Evolutionary conservation across 208 protist species (phyloP).

Genomic region (Naegleria gruberi): DNA sequence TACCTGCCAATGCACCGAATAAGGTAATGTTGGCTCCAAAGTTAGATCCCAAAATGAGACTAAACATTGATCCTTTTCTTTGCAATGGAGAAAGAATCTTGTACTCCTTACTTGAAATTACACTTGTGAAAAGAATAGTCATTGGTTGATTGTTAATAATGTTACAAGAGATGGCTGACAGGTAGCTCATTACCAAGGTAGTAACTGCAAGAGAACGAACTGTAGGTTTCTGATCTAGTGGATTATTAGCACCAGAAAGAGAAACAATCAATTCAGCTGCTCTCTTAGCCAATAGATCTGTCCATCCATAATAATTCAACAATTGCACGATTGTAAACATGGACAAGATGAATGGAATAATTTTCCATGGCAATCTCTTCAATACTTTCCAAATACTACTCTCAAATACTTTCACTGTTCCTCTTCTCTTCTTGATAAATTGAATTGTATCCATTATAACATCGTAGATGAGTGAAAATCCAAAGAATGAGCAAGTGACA

Average conservation of each 20-base stretch:
- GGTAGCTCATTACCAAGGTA: not conserved
- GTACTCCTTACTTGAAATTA: conserved; percentile 25
- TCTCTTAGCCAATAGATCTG: conserved; percentile 20
- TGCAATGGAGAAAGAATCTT: not conserved
- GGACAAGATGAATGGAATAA: conserved; percentile 32
- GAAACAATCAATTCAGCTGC: not conserved
- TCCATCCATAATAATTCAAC: conserved; percentile 28
- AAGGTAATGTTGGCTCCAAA: conserved; percentile 37
- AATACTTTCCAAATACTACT: conserved; percentile 20
- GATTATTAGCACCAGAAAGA: not conserved
- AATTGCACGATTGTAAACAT: conserved; percentile 37
- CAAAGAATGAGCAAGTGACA: not conserved
- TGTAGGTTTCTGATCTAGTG: not conserved
- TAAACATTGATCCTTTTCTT: conserved; percentile 26
- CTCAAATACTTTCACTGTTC: not conserved
- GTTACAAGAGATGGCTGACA: conserved; percentile 29
- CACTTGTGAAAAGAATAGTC: conserved; percentile 32
- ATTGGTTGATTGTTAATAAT: conserved; percentile 41
- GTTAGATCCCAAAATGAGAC: conserved; percentile 33
- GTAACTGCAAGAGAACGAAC: not conserved
- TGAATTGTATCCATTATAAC: not conserved
- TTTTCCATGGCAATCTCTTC: conserved; percentile 25
- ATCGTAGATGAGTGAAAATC: conserved; percentile 21
- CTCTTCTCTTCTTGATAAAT: not conserved
- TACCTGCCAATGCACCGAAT: conserved; percentile 33